These are phyloP conservation scores for Colletotrichum phormii DNA, from an alignment of 2,329 filamentous ascomycete genomes.

Conservation along the genomic window DNA sequence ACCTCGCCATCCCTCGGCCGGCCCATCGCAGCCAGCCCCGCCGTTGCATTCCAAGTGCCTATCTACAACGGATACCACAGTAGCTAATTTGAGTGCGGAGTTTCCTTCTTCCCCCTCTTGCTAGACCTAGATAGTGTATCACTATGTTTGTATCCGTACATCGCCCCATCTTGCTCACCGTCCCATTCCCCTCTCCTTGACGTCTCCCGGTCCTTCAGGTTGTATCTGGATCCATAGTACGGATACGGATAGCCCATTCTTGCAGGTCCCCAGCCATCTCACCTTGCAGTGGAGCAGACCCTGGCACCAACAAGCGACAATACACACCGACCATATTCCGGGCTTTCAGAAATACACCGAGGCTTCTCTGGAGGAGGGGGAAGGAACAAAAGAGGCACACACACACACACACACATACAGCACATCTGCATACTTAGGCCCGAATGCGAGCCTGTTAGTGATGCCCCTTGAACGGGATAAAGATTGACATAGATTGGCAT, in stretches of 20 bases:
- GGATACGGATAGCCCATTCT: neutral
- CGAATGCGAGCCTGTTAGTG: neutral
- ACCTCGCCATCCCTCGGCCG: neutral
- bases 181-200: neutral
- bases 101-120: constrained; percentile 4
- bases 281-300: neutral
- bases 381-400: neutral
- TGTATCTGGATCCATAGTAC: neutral
- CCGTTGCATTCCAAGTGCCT: neutral
- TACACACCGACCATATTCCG: neutral
- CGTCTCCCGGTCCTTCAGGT: neutral
- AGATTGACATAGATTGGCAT: constrained; percentile 5
- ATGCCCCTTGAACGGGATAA: constrained; percentile 5
- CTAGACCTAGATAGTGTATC: neutral
- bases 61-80: neutral
- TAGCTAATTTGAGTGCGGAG: constrained; percentile 6
- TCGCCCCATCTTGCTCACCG: constrained; percentile 3
- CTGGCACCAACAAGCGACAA: neutral
- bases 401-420: neutral
- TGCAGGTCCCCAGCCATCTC: neutral
- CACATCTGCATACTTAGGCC: neutral
- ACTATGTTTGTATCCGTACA: neutral
- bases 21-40: neutral
- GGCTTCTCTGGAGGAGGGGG: neutral
- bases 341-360: neutral